Base-by-base conservation (phyloP, 2,329 filamentous ascomycete genomes). In the Orbilia ellipsospora region DNA sequence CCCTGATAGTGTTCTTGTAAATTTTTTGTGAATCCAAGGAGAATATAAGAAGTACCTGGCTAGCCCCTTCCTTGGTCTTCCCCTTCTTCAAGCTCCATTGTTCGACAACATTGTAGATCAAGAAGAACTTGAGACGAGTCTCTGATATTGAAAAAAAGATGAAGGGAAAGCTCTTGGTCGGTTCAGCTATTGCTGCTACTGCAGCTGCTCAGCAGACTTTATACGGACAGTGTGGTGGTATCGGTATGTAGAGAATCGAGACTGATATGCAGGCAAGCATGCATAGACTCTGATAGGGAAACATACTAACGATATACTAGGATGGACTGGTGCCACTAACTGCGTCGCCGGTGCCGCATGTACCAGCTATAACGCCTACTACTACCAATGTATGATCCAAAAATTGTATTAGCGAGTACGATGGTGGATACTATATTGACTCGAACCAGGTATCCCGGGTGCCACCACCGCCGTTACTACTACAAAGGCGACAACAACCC, bases 211-310 rank as follows among this genome's bases (percentile, higher is more conserved):
- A 75, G 64, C 72, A 75, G 51, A 61, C 59, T 16, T 16, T 69
- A 16, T 78, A 54, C 51, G 76, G 78, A n/a, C 77, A 79, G 56
- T 78, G 76, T 48, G 65, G 72, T 45, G 72, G 72, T 56, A 75
- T 69, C 31, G 72, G 72, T 78, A 76, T 50, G 72, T 42, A n/a
- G 48, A 62, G 54, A 31, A 16, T 31, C 50, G 36, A 4, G 18
- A 20, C 13, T 28, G 51, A 63, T 65, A 55, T 36, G 42, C 44
- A 23, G 2, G 23, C 23, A 2, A 2, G 4, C 23, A 23, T 23
- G 23, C 23, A 23, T 23, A 23, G 2, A 23, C 4, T 23, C 23
- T 23, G 23, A 23, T 23, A 23, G 23, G 23, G 23, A 23, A 23
- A 23, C 23, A 48, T 4, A 36, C 45, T 61, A 51, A 62, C 54